These are phyloP conservation scores for Mortierella polycephala DNA, from an alignment of 371 early-diverging fungal genomes.

Conservation along the genomic window DNA sequence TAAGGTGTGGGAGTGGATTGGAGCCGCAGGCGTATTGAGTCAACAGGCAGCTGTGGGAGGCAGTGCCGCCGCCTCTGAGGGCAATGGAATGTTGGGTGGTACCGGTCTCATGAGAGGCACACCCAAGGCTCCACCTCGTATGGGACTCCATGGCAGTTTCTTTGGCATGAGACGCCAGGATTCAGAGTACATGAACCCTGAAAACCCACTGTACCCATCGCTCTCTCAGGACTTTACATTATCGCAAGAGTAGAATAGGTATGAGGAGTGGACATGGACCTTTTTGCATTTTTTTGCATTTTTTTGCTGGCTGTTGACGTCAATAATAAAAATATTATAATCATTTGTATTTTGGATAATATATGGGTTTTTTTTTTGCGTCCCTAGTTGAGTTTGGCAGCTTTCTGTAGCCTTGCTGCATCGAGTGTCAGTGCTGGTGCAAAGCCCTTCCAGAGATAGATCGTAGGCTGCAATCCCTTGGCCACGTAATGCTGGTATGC, in stretches of 20 bases:
- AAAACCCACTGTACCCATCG: slow-evolving; percentile 44
- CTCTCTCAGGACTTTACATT: slow-evolving; percentile 31
- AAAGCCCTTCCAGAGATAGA: slow-evolving; percentile 46
- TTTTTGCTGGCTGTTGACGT: neutral
- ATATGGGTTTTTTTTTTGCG: neutral
- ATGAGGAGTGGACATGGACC: neutral
- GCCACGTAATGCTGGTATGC: slow-evolving; percentile 48
- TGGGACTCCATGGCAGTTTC: slow-evolving; percentile 47
- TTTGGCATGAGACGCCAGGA: slow-evolving; percentile 53
- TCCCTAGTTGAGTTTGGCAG: slow-evolving; percentile 13
- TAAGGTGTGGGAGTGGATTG: slow-evolving; percentile 52
- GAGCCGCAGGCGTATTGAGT: slow-evolving; percentile 30
- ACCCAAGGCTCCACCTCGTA: slow-evolving; percentile 34
- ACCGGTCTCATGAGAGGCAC: slow-evolving; percentile 8
- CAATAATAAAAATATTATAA: neutral
- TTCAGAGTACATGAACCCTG: slow-evolving; percentile 48
- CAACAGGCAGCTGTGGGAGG: neutral
- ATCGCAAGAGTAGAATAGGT: slow-evolving; percentile 9
- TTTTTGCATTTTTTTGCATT: neutral
- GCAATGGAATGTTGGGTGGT: neutral
- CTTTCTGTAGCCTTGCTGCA: slow-evolving; percentile 1
- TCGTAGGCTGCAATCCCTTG: slow-evolving; percentile 27
- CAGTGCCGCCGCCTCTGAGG: neutral
- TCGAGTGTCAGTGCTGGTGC: slow-evolving; percentile 36
- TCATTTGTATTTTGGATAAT: neutral